phyloP scores from a whole-genome alignment of 2,329 filamentous ascomycete genomes.

The Diaporthe helianthi region DNA sequence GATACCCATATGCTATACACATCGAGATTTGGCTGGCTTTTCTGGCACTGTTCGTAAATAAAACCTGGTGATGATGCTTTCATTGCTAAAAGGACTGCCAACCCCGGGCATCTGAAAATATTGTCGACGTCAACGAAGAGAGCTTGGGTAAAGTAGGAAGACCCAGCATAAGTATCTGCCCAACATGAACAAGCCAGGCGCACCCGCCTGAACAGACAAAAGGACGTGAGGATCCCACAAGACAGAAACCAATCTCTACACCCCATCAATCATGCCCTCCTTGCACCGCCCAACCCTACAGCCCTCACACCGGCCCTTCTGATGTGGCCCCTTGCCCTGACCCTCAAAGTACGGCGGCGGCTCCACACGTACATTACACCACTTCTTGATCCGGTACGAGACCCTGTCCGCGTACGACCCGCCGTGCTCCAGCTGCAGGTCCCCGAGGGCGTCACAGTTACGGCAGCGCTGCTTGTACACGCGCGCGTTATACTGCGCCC shows the following conservation, averaged over 20 bases:
- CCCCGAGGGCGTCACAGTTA: conserved; percentile 36
- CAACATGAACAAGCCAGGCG: not conserved
- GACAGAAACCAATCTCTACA: not conserved
- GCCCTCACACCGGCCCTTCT: not conserved
- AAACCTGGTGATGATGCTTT: too few species aligned
- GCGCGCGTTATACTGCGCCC: conserved; percentile 38
- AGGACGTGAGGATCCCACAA: not conserved
- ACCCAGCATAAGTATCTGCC: not conserved
- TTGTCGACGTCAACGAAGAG: too few species aligned
- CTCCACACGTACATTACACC: conserved; percentile 36
- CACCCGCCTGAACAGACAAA: not conserved
- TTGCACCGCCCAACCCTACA: conserved; percentile 25
- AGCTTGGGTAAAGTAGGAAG: not conserved
- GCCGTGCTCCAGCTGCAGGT: conserved; percentile 33
- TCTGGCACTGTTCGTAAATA: too few species aligned
- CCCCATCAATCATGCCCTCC: not conserved
- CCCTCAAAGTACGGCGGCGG: not conserved
- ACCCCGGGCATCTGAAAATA: too few species aligned
- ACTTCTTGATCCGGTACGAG: conserved; percentile 40
- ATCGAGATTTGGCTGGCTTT: too few species aligned
- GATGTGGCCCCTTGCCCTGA: not conserved
- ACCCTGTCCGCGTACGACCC: conserved; percentile 39
- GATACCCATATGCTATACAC: too few species aligned
- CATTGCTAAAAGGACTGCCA: too few species aligned
- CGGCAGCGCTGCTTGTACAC: conserved; percentile 40